phyloP scores from a whole-genome alignment of 148 eudicot genomes.

The Agrostemma githago region DNA sequence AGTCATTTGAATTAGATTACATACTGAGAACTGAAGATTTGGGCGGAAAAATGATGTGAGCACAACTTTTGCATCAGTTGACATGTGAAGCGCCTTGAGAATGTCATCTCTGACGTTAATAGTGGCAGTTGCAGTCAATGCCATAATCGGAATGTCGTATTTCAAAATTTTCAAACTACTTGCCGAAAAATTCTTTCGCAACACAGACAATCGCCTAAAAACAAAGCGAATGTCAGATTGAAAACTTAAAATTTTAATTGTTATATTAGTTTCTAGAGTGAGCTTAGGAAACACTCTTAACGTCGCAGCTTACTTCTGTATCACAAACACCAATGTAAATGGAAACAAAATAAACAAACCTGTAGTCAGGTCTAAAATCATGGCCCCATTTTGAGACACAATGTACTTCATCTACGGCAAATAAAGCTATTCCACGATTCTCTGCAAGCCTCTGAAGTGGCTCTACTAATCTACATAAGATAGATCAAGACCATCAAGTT shows the following conservation, averaged over 20 bases:
- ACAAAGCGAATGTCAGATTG: constrained; percentile 6
- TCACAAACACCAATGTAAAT: neutral
- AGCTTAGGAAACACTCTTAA: neutral
- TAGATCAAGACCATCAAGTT: constrained; percentile 9
- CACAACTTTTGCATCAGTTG: constrained; percentile 53
- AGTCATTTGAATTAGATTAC: constrained; percentile 20
- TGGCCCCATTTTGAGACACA: constrained; percentile 99
- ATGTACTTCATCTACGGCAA: constrained; percentile 94
- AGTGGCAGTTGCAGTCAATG: constrained; percentile 95
- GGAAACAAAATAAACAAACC: constrained; percentile 34
- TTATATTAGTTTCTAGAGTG: neutral
- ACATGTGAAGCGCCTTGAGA: constrained; percentile 62
- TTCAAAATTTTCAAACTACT: constrained; percentile 48
- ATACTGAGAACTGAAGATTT: constrained; percentile 77
- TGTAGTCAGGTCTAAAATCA: constrained; percentile 95
- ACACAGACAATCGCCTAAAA: constrained; percentile 64
- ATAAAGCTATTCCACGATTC: constrained; percentile 74
- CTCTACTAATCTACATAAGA: constrained; percentile 57
- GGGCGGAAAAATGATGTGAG: constrained; percentile 85
- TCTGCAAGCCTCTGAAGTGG: constrained; percentile 87
- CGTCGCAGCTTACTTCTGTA: neutral
- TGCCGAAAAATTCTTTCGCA: constrained; percentile 57
- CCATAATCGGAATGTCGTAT: constrained; percentile 87
- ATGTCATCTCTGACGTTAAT: constrained; percentile 73
- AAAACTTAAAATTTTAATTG: neutral